Base-by-base conservation (phyloP, 1,284 basidiomycete species). In the Leccinum fallax region DNA sequence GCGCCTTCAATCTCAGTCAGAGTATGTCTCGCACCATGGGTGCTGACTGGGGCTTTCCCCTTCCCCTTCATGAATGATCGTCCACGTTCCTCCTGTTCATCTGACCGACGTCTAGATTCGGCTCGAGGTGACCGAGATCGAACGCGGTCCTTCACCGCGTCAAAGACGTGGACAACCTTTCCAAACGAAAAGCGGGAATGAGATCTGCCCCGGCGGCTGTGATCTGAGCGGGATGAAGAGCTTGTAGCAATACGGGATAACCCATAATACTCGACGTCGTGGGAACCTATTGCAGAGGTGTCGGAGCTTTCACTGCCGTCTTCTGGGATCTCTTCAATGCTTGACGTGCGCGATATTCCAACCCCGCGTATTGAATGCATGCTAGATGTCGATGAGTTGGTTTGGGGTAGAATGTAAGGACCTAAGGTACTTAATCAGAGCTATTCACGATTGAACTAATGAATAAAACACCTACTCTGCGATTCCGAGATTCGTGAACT, bases 61-160 rank as follows among this genome's bases (percentile, higher is more conserved):
- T 65, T 69, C 6, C 68, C 71, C 56, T 72, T 72, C 13, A 57
- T 59, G 48, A 71, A 38, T 16, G 69, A 65, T 54, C 59, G 73
- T 55, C 66, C 68, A 51, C 66, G 67, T 61, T 62, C 71, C 60
- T 61, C 71, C 61, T 38, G 66, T 59, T 65, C 68, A 59, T 52
- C 54, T 56, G 57, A 48, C 11, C 48, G 61, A 28, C 60, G 43
- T 30, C 43, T 36, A 36, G 70, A 67, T 34, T 43, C 58, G 16
- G 59, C 58, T 43, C 66, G 63, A 10, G 78, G 77, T 6, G 80
- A 82, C 34, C 68, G 76, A 10, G 81, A 81, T 19, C 80, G 75
- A 53, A 82, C 49, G 8, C 75, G 76, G 40, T 80, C 77, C 61
- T 77, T 78, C 55, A 79, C 76, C 4, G 75, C 76, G 51, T 79